A percentile compares a stretch with the other conserved stretches of the same genome.
Evolutionary conservation across 2,329 filamentous ascomycete genomes (phyloP).

Genomic region (Nemania serpens): DNA sequence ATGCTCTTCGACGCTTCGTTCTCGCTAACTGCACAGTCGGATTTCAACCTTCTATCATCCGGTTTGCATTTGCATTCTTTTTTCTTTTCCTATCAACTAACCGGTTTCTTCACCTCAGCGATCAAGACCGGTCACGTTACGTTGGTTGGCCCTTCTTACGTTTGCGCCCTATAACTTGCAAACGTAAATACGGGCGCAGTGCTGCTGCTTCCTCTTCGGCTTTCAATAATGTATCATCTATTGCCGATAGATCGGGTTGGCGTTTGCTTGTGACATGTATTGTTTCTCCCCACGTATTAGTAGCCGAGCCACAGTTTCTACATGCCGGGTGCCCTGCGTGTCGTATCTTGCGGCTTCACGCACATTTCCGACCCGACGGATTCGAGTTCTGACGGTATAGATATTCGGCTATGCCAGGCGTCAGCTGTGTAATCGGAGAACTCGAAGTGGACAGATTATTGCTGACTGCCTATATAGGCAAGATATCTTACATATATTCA

Average conservation of each 20-base stretch:
- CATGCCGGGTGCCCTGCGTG: constrained; percentile 8
- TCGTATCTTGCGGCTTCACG: constrained; percentile 4
- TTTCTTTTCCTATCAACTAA: background rate
- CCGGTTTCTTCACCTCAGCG: background rate
- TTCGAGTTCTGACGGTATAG: constrained; percentile 8
- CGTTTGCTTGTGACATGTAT: constrained; percentile 10
- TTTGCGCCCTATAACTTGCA: constrained; percentile 8
- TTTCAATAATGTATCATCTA: background rate
- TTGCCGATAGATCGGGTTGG: background rate
- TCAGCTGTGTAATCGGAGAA: constrained; percentile 11
- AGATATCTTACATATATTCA: no score
- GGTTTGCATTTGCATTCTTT: background rate
- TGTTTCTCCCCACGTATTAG: background rate
- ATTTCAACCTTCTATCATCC: background rate
- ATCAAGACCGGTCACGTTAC: background rate
- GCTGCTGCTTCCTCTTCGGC: background rate
- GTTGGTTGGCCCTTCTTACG: constrained; percentile 9
- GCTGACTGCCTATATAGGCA: no score
- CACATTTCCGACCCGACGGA: constrained; percentile 18
- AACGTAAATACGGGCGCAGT: background rate
- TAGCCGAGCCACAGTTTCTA: no score
- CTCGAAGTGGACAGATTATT: no score
- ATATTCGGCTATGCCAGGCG: constrained; percentile 5
- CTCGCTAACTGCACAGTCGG: no score
- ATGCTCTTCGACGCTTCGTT: background rate